Conservation (phyloP, 164 flowering plant genomes). For the Vitis labrusca region DNA sequence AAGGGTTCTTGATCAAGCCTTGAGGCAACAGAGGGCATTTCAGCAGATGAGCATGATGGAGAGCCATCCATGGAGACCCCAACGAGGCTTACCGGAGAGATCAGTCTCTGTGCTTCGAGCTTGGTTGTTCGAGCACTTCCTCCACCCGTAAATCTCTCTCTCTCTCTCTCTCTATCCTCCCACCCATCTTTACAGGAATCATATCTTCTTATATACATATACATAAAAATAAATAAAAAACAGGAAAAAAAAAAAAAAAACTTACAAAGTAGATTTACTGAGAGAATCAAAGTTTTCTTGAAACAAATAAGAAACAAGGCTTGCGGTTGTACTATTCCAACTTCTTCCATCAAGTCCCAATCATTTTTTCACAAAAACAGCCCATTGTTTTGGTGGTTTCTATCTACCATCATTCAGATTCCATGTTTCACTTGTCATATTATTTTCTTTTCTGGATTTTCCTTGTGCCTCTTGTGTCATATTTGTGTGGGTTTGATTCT, state of each 20-base stretch:
- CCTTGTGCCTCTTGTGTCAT: neutral
- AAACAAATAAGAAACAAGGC: constrained; percentile 4
- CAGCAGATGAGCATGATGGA: constrained; percentile 90
- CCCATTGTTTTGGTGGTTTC: constrained; percentile 23
- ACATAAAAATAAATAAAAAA: no score
- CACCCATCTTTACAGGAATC: no score
- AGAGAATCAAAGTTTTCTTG: constrained; percentile 14
- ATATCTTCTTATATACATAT: no score
- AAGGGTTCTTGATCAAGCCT: constrained; percentile 66
- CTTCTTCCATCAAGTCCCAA: constrained; percentile 10
- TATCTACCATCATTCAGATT: constrained; percentile 30
- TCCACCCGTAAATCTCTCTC: constrained; percentile 78
- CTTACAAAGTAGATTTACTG: constrained; percentile 8
- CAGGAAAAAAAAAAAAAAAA: no score
- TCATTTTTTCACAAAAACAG: constrained; percentile 22
- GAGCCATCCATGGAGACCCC: constrained; percentile 93
- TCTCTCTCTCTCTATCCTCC: neutral
- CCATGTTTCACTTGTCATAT: constrained; percentile 15
- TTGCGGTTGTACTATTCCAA: constrained; percentile 1
- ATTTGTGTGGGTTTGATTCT: neutral
- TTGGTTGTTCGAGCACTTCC: constrained; percentile 97
- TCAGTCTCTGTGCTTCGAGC: constrained; percentile 94
- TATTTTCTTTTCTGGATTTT: constrained; percentile 6
- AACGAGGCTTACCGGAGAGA: constrained; percentile 91
- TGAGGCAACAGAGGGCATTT: constrained; percentile 75